Conservation (phyloP, 257 asterid genomes). For the Petunia axillaris region DNA sequence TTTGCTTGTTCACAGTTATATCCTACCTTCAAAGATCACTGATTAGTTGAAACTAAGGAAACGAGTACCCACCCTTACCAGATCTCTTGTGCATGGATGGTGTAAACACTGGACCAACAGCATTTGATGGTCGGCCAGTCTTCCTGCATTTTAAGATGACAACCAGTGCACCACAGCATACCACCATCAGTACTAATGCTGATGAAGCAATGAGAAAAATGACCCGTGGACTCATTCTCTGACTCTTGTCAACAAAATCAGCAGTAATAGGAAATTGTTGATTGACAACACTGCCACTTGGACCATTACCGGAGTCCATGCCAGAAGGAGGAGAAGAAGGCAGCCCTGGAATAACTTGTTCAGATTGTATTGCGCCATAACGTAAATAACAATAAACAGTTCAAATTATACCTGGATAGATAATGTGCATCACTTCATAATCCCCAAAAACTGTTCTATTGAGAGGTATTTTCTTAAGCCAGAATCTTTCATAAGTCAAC, state of each 20-base stretch:
- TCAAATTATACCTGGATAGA: constrained; percentile 77
- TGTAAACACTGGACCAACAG: constrained; percentile 77
- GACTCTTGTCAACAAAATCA: constrained; percentile 57
- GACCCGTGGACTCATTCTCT: constrained; percentile 72
- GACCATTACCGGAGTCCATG: constrained; percentile 63
- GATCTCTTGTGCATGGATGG: constrained; percentile 76
- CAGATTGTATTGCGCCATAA: constrained; percentile 32
- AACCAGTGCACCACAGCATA: constrained; percentile 69
- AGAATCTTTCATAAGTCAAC: constrained; percentile 80
- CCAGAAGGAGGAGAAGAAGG: constrained; percentile 78
- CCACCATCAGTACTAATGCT: constrained; percentile 78
- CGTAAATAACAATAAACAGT: constrained; percentile 24
- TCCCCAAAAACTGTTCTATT: constrained; percentile 89
- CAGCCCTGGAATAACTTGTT: constrained; percentile 56
- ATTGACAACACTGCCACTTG: constrained; percentile 70
- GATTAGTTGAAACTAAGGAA: constrained; percentile 13
- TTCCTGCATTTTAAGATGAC: constrained; percentile 76
- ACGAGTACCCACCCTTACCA: constrained; percentile 46
- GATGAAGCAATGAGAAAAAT: constrained; percentile 79
- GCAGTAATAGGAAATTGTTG: constrained; percentile 85
- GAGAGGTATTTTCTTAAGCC: constrained; percentile 82
- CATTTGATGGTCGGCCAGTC: constrained; percentile 64
- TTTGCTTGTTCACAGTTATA: constrained; percentile 15
- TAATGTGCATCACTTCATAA: constrained; percentile 62
- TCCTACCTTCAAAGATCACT: constrained; percentile 11